These are phyloP conservation scores for Binderoboletus segoi DNA, from an alignment of 1,284 basidiomycete genomes.

Conservation along the genomic window DNA sequence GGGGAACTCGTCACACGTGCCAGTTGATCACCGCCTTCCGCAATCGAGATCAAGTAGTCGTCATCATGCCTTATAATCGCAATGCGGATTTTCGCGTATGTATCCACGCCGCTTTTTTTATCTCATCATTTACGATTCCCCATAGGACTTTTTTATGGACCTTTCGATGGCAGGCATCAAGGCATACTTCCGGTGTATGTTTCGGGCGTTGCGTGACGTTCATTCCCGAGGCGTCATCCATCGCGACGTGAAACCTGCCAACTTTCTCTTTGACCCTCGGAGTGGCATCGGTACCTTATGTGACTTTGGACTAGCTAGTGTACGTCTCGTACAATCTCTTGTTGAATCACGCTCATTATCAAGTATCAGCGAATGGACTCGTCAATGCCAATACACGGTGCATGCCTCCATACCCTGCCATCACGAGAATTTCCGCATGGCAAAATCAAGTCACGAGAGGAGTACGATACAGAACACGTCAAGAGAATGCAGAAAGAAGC, in stretches of 20 bases:
- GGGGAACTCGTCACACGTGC: slow-evolving; percentile 82
- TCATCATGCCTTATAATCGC: slow-evolving; percentile 91
- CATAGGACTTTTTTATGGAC: slow-evolving; percentile 72
- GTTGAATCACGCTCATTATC: slow-evolving; percentile 5
- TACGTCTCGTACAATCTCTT: slow-evolving; percentile 42
- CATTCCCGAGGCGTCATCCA: slow-evolving; percentile 92
- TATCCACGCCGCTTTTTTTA: slow-evolving; percentile 12
- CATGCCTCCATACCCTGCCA: slow-evolving; percentile 75
- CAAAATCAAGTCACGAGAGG: slow-evolving; percentile 40
- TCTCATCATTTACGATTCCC: slow-evolving; percentile 6
- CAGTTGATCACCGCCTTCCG: slow-evolving; percentile 96
- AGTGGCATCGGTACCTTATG: slow-evolving; percentile 87
- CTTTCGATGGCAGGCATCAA: slow-evolving; percentile 79
- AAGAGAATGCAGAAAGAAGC: slow-evolving; percentile 64
- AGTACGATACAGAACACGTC: slow-evolving; percentile 47
- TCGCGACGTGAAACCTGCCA: slow-evolving; percentile 98
- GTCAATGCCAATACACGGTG: slow-evolving; percentile 47
- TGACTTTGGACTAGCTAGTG: slow-evolving; percentile 95
- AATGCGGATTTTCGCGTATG: slow-evolving; percentile 92
- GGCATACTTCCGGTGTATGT: slow-evolving; percentile 89
- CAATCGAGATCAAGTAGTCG: slow-evolving; percentile 90
- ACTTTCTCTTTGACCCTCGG: slow-evolving; percentile 92
- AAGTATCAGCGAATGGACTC: slow-evolving; percentile 56
- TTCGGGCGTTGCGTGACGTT: slow-evolving; percentile 88
- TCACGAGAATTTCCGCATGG: slow-evolving; percentile 71